Conservation (phyloP, 805 yeast species). For the Phaffomyces antillensis region DNA sequence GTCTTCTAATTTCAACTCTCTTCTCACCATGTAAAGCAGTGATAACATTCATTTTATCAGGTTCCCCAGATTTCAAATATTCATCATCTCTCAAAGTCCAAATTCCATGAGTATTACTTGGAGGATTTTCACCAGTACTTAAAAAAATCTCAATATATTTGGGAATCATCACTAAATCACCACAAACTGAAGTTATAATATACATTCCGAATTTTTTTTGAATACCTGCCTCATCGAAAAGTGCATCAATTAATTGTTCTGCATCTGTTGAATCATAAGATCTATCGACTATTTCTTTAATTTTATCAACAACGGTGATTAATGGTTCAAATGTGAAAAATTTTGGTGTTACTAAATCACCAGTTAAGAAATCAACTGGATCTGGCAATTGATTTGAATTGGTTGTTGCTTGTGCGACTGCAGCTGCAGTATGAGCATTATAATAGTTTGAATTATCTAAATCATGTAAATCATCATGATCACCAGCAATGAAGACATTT, state of each 20-base stretch:
- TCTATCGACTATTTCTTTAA: conserved; percentile 33
- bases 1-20: conserved; percentile 35
- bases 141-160: conserved; percentile 34
- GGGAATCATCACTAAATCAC: conserved; percentile 36
- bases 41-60: conserved; percentile 28
- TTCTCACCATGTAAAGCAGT: conserved; percentile 33
- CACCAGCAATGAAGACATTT: conserved; percentile 19
- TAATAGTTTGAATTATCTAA: conserved; percentile 6
- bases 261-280: conserved; percentile 36
- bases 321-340: conserved; percentile 29
- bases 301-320: conserved; percentile 26
- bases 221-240: conserved; percentile 36
- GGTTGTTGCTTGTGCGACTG: conserved; percentile 22
- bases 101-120: conserved; percentile 35
- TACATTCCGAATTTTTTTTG: conserved; percentile 35
- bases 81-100: conserved; percentile 40
- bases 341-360: conserved; percentile 28
- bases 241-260: conserved; percentile 32
- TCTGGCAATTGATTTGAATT: conserved; percentile 5
- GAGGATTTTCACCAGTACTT: conserved; percentile 35
- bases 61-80: conserved; percentile 26
- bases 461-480: conserved; percentile 16
- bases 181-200: conserved; percentile 36
- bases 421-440: conserved; percentile 15
- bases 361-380: conserved; percentile 29